Evolutionary conservation across 1,284 basidiomycete genomes (phyloP).

Genomic region (Cutaneotrichosporon sp.): DNA sequence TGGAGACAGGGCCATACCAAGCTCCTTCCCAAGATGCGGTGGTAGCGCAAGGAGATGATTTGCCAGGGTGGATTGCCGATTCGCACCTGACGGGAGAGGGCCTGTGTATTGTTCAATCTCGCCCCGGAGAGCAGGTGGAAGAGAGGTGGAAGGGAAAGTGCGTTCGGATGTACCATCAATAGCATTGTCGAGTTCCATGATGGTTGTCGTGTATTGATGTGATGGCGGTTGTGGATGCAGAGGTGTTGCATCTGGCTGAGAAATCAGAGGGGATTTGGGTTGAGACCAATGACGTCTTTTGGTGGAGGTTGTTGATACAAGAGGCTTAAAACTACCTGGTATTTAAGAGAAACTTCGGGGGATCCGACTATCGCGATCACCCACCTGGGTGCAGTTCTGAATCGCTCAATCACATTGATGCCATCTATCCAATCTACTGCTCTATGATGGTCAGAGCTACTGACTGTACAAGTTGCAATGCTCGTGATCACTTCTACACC

Average conservation of each 20-base stretch:
- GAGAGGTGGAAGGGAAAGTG: not conserved
- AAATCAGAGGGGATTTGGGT: too few species aligned
- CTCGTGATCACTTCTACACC: not conserved
- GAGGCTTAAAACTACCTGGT: too few species aligned
- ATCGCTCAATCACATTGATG: too few species aligned
- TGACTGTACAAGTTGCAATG: not conserved
- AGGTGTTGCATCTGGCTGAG: too few species aligned
- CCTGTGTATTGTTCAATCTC: constrained; percentile 1
- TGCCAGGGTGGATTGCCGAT: not conserved
- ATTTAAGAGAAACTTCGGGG: too few species aligned
- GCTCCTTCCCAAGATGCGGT: not conserved
- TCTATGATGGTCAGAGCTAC: too few species aligned
- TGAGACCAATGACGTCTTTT: too few species aligned
- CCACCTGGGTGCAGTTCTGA: too few species aligned
- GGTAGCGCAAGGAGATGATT: not conserved
- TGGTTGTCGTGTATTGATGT: not conserved
- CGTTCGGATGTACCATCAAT: not conserved
- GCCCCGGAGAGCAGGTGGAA: not conserved
- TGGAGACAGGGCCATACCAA: constrained; percentile 7
- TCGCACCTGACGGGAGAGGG: not conserved
- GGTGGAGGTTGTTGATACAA: too few species aligned
- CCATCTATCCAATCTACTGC: too few species aligned
- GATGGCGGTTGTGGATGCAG: not conserved
- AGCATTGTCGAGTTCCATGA: not conserved
- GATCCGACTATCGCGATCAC: too few species aligned